Evolutionary conservation across 495 filamentous ascomycete species (phyloP).

Genomic region (Halenospora varia): DNA sequence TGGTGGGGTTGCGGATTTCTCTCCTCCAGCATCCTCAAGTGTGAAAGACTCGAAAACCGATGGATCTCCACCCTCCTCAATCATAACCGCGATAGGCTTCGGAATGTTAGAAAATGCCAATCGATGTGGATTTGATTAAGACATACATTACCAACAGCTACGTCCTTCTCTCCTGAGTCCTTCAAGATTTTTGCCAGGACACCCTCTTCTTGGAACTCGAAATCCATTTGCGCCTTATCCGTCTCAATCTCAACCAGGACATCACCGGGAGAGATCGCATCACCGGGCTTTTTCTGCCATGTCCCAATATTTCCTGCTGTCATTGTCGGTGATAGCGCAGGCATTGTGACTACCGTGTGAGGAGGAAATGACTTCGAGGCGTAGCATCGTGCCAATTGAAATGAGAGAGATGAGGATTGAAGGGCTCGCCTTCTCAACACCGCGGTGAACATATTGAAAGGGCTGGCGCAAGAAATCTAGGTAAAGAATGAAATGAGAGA

Average conservation of each 20-base stretch:
- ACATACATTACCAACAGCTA: slow-evolving; percentile 91
- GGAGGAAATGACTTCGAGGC: slow-evolving; percentile 67
- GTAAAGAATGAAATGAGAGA: slow-evolving; percentile 28
- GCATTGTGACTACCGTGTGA: slow-evolving; percentile 96
- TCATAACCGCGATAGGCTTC: slow-evolving; percentile 92
- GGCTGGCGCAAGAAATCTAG: slow-evolving; percentile 17
- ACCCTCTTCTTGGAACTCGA: slow-evolving; percentile 99
- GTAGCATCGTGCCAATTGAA: slow-evolving; percentile 51
- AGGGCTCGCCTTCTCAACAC: slow-evolving; percentile 51
- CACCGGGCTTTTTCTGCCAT: slow-evolving; percentile 97
- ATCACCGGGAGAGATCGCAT: slow-evolving; percentile 83
- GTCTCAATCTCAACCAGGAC: slow-evolving; percentile 99
- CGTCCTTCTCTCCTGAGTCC: slow-evolving; percentile 90
- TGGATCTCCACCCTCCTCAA: slow-evolving; percentile 86
- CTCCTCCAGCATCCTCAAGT: slow-evolving; percentile 85
- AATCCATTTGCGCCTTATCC: slow-evolving; percentile 99
- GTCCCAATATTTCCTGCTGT: slow-evolving; percentile 91
- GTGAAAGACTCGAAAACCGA: slow-evolving; percentile 85
- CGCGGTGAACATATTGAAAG: slow-evolving; percentile 47
- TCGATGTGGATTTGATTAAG: slow-evolving; percentile 18
- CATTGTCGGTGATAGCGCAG: slow-evolving; percentile 97
- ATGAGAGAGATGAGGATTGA: slow-evolving; percentile 38
- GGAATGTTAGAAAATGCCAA: slow-evolving; percentile 32
- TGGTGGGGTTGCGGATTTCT: slow-evolving; percentile 55
- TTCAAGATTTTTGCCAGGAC: slow-evolving; percentile 92